Base-by-base conservation (phyloP, 192 early-diverging fungal species). In the Coemansia sp. region DNA sequence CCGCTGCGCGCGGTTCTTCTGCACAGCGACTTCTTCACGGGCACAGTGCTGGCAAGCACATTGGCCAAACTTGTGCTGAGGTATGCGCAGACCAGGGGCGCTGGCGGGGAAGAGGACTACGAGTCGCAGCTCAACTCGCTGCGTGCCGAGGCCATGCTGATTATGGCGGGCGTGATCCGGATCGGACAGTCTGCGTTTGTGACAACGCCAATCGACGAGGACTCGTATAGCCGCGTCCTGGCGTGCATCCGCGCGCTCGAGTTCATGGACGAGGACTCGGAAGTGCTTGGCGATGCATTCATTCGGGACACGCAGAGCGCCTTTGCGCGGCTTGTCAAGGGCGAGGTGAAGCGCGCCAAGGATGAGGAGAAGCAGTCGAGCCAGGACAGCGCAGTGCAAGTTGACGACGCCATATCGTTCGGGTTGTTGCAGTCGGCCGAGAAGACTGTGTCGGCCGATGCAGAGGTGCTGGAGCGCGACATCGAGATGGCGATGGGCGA, bases 91-190 rank as follows among this genome's bases (percentile, higher is more conserved):
- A 32, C 75, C 0, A 45, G 1, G 42, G 23, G 22, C 49, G 8
- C 15, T 3, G 20, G 46, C 9, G 29, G 29, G 29, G 29, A 29
- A 29, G 42, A 45, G 35, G 74, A 65, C 23, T 40, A 45, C 7
- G 42, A 36, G 20, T 36, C 40, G 54, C 75, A 88, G 54, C 74
- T 86, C 36, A 98, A 99, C 76, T 83, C 90, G 29, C 87, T 92
- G 50, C 88, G 88, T n/a, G 91, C 95, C n/a, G 96, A 97, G 74
- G 93, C 93, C 8, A 95, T 98, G 93, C 83, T 98, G 69, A 98
- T 99, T 61, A 93, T 99, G 93, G 93, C 96, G 3, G 90, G 91
- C 64, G 90, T 99, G 38, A 88, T 98, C 59, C 89, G 95, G 54
- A 87, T 95, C 36, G 97, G 97, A 11, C 91, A 92, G 69, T 95